Evolutionary conservation across 2,329 filamentous ascomycete species (phyloP), one percentile per base, ranked within the genome.

Genomic region (Colletotrichum acutatum): DNA sequence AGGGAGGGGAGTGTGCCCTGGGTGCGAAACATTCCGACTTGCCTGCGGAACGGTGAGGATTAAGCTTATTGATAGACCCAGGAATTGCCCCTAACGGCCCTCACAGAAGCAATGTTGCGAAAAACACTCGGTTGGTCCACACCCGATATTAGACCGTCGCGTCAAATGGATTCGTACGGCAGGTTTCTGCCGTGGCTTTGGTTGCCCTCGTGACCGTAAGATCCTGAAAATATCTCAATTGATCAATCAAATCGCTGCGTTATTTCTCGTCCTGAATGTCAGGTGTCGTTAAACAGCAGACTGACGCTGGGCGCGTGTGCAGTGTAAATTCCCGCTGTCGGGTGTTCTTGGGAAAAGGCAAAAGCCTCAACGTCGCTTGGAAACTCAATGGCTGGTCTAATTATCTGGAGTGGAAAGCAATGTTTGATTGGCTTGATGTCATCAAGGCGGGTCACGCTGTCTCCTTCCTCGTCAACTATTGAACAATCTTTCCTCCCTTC

Each of bases 21-120:
- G 32, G 32, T 34, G 66, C 59, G 71, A 70, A 65, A 68, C 57
- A 60, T 66, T 64, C 71, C 68, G 71, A 64, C 42, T 49, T 49
- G 24, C 24, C 26, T 53, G 58, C 37, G 62, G 68, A 53, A 67
- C 61, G 28, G 46, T 56, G 49, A 65, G 52, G 53, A 67, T 68
- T 74, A 74, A 74, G 71, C 68, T 74, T 74, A 72, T 68, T 64
- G 68, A 68, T 63, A 72, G 67, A 30, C 71, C 62, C 46, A 52
- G 46, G 62, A 42, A 63, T 59, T 52, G 37, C 71, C 67, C 64
- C 49, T 30, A 37, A 57, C 62, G 56, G 22, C 46, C 37, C 62
- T 30, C 12, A 24, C 57, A 60, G 28, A 42, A 58, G 49, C 28
- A 65, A 22, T 30, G n/a, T 54, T 46, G 70, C 71, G 71, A 71